A percentile compares a stretch with the other conserved stretches of the same genome.
These are phyloP conservation scores for Fraxinus velutina DNA, from an alignment of 305 asterid genomes.

Conservation along the genomic window DNA sequence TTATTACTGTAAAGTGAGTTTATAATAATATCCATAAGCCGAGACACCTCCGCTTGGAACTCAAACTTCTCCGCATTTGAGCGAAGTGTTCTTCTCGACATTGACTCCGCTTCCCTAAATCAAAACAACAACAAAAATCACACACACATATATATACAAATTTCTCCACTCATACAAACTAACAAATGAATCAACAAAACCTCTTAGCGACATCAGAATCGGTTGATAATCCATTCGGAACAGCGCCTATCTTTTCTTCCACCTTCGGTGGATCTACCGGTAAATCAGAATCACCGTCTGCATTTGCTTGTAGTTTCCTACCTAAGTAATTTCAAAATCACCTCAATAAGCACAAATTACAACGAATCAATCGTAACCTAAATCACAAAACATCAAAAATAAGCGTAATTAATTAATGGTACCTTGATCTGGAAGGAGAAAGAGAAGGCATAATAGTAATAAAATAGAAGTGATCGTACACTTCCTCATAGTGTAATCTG, in stretches of 20 bases:
- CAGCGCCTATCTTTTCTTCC: slow-evolving; percentile 79
- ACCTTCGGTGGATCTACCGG: slow-evolving; percentile 86
- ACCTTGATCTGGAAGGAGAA: slow-evolving; percentile 77
- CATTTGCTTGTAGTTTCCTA: slow-evolving; percentile 70
- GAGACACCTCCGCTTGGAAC: slow-evolving; percentile 94
- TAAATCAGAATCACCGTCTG: slow-evolving; percentile 64
- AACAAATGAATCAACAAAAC: slow-evolving; percentile 28
- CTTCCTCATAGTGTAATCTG: slow-evolving; percentile 53
- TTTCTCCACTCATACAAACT: not conserved
- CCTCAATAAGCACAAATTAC: not conserved
- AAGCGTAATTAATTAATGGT: not conserved
- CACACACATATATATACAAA: not conserved
- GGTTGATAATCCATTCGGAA: slow-evolving; percentile 75
- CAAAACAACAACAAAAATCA: slow-evolving; percentile 26
- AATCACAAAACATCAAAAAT: not conserved
- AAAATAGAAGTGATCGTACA: slow-evolving; percentile 64
- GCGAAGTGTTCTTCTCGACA: slow-evolving; percentile 64
- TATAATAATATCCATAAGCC: slow-evolving; percentile 90
- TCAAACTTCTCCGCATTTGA: slow-evolving; percentile 75
- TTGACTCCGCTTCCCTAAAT: slow-evolving; percentile 78
- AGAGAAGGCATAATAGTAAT: slow-evolving; percentile 55
- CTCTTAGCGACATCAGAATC: slow-evolving; percentile 86
- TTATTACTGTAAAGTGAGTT: slow-evolving; percentile 94
- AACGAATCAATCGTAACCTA: not conserved
- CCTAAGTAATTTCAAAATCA: slow-evolving; percentile 36